Evolutionary conservation across 495 filamentous ascomycete genomes (phyloP), one percentile per base, ranked within the genome.

Genomic region (Apiosordaria backusii): DNA sequence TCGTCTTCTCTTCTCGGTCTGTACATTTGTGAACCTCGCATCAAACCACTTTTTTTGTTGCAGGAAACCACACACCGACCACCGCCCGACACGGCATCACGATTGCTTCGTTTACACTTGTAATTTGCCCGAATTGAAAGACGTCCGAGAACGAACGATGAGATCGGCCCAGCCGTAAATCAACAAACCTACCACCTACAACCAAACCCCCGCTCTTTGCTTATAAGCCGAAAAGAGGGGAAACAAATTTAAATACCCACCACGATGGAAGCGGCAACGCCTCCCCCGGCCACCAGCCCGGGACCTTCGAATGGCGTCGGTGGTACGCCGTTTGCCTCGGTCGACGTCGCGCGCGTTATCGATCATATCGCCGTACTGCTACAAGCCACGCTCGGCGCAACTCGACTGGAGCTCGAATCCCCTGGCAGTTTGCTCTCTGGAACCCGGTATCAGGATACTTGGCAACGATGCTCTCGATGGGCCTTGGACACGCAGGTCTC

Each of bases 391-490:
- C 84, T 99, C 62, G 96, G 94, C 69, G 93, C 96, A 65, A 86
- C 87, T 26, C 86, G 85, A 70, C 82, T 82, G 50, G 95, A 99
- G 73, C 83, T 99, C 65, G 88, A 96, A 75, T 80, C 83, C 23
- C 80, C 84, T 54, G 92, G 91, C 57, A 97, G 92, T 76, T 82
- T 98, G 74, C 85, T 99, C 58, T 94, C 92, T 19, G 81, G 86
- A 66, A 74, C 80, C 7, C 85, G 82, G 62, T 84, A 89, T 69
- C 77, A 81, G 45, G 93, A 98, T 63, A 98, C 95, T 0, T 79
- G 93, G 25, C 88, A 92, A 71, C 84, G 92, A 79, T 97, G 94
- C 78, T 88, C 86, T 67, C 88, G 94, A 71, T 99, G 97, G 76
- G 92, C 92, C 59, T 86, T 88, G 26, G 95, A 97, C 77, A 80